Evolutionary conservation across 2,329 filamentous ascomycete genomes (phyloP), one percentile per base, ranked within the genome.

Genomic region (Apiospora koreana): DNA sequence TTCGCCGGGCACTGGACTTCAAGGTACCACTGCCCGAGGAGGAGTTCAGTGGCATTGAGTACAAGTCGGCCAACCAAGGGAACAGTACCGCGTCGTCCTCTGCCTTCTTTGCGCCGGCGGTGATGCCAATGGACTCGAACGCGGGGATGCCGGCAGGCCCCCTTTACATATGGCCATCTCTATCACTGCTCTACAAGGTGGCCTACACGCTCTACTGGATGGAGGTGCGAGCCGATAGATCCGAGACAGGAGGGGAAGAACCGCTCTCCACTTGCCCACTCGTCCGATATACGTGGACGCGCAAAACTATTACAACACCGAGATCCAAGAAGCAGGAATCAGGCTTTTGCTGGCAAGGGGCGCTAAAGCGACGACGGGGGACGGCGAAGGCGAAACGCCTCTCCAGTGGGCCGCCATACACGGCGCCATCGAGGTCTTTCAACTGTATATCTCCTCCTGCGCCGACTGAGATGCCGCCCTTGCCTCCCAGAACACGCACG

Each of bases 381-480:
- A 78, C 70, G 18, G 74, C 0, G 68, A 69, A 23, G 76, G 77
- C 35, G 75, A 77, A 25, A 74, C 73, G 41, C 72, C 75, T 9
- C 65, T 78, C 23, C 75, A 77, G 28, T 45, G 43, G 46, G 71
- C 74, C 25, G 72, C 76, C 18, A 42, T 65, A 21, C 2, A 65
- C 58, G 31, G 58, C 35, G 12, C 58, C 21, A n/a, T 18, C 6
- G 58, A 65, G 31, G 28, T n/a, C 9, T 65, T 42, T 16, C 58
- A 42, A 12, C 58, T 65, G 2, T 65, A 42, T 58, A 68, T 76
- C 9, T 70, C 68, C 16, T 50, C 69, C 8, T 68, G 68, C 16
- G 35, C 69, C 31, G 46, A 50, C 12, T 35, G 54, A 9, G 62
- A 71, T 41, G 42, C 69, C 41, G 50, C 65, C 28, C 31, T 74